phyloP scores from a whole-genome alignment of 305 asterid species.

The Solanum hybrid region DNA sequence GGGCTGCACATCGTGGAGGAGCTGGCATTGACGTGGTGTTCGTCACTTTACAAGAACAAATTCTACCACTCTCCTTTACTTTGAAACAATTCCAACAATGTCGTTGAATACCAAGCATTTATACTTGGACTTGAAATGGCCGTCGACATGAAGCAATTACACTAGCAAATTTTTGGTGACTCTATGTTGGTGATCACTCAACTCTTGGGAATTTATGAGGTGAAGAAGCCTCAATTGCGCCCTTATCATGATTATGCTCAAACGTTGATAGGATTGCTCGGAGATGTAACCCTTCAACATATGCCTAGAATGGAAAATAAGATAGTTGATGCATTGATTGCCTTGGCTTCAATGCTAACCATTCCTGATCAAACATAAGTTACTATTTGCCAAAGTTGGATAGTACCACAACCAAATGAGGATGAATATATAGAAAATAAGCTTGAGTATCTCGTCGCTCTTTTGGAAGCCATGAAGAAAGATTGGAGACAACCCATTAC shows the following conservation, averaged over 20 bases:
- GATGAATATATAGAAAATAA: neutral
- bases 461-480: neutral
- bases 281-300: neutral
- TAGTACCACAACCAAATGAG: neutral
- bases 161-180: neutral
- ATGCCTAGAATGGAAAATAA: neutral
- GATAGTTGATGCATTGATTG: neutral
- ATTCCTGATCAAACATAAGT: neutral
- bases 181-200: neutral
- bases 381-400: neutral
- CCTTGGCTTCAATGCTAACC: neutral
- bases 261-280: neutral
- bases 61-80: too few species aligned
- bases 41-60: too few species aligned
- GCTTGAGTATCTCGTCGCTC: neutral
- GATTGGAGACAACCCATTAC: neutral
- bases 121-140: neutral
- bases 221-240: neutral
- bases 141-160: neutral
- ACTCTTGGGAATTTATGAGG: neutral
- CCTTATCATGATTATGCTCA: neutral
- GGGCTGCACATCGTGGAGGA: too few species aligned
- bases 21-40: too few species aligned
- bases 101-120: too few species aligned
- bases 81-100: too few species aligned